Conservation (phyloP, 306 rosid species). For the Quercus wislizeni region DNA sequence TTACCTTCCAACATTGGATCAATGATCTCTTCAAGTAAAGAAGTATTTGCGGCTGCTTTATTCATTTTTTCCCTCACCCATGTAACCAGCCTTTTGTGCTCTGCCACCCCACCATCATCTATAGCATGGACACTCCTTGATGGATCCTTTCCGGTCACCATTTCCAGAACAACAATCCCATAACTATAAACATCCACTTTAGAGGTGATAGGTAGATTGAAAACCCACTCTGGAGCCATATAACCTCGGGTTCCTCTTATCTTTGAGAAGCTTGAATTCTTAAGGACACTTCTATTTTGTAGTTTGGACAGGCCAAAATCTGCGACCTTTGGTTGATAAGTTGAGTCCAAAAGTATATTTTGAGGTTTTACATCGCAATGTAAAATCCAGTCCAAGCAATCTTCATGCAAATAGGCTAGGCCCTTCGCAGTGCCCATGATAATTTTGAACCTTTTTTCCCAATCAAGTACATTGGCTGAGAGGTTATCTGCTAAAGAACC, state of each 20-base stretch:
- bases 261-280: constrained; percentile 37
- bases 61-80: constrained; percentile 43
- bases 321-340: constrained; percentile 30
- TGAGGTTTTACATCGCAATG: constrained; percentile 49
- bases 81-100: constrained; percentile 23
- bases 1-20: constrained; percentile 26
- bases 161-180: constrained; percentile 37
- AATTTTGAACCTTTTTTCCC: constrained; percentile 27
- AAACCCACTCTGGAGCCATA: constrained; percentile 55
- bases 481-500: constrained; percentile 30
- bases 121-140: not conserved
- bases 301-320: constrained; percentile 40
- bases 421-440: constrained; percentile 45
- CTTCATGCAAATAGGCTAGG: constrained; percentile 56
- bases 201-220: constrained; percentile 36
- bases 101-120: constrained; percentile 8
- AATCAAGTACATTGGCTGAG: constrained; percentile 18
- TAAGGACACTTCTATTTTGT: constrained; percentile 24
- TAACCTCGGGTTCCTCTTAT: constrained; percentile 60
- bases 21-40: constrained; percentile 28
- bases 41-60: not conserved
- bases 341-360: constrained; percentile 31
- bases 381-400: constrained; percentile 60
- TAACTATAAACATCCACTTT: constrained; percentile 50
- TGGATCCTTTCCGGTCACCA: constrained; percentile 33